Conservation (phyloP, 2,329 filamentous ascomycete genomes). For the Zymoseptoria crescenta region DNA sequence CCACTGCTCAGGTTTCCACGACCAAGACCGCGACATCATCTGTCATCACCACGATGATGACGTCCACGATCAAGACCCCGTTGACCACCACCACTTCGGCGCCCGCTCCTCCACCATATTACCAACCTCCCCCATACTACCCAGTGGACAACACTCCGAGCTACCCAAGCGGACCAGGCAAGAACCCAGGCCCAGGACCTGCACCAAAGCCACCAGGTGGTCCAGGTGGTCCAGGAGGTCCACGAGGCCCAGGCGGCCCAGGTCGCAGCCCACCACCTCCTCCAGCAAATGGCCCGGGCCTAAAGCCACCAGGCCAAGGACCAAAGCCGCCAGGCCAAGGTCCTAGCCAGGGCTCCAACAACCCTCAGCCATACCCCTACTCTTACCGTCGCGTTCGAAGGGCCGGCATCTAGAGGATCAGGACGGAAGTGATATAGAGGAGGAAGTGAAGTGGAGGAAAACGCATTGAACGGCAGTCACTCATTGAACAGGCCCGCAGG, state of each 20-base stretch:
- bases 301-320: neutral
- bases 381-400: neutral
- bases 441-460: neutral
- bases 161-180: neutral
- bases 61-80: neutral
- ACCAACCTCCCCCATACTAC: neutral
- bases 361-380: neutral
- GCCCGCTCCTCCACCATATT: neutral
- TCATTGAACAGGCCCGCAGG: neutral
- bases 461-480: neutral
- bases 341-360: neutral
- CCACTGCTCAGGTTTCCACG: neutral
- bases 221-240: neutral
- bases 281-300: no score
- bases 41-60: neutral
- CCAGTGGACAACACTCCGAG: neutral
- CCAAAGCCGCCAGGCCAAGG: neutral
- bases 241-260: neutral
- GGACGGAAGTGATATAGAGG: neutral
- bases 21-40: no score
- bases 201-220: neutral
- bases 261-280: no score
- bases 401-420: neutral
- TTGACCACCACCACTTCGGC: neutral
- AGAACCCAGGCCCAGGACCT: neutral